These are phyloP conservation scores for Lodderomyces jiufengensis DNA, from an alignment of 1,139 yeast species.

Conservation along the genomic window DNA sequence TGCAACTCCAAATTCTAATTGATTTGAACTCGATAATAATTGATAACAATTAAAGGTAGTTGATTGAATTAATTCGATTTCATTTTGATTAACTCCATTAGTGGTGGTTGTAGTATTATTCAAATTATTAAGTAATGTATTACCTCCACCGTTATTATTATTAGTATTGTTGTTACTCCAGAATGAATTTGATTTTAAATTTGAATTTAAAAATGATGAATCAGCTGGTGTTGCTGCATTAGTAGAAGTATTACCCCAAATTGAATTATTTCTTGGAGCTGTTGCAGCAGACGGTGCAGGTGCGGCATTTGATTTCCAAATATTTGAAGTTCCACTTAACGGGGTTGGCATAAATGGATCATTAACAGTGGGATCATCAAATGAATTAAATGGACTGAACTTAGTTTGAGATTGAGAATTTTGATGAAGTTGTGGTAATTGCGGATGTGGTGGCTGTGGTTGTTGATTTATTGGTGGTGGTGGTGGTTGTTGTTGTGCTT, in stretches of 20 bases:
- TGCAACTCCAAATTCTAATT: constrained; percentile 39
- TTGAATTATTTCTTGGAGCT: constrained; percentile 21
- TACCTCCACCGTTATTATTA: constrained; percentile 2
- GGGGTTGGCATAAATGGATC: constrained; percentile 10
- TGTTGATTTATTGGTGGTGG: constrained; percentile 1
- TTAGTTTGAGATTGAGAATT: constrained; percentile 3
- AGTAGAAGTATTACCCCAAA: constrained; percentile 25
- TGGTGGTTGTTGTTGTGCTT: constrained; percentile 1
- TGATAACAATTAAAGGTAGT: constrained; percentile 36
- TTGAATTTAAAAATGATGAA: constrained; percentile 6
- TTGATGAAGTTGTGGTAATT: constrained; percentile 1
- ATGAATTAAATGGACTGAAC: constrained; percentile 14
- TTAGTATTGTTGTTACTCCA: constrained; percentile 11
- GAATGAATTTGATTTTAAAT: constrained; percentile 8
- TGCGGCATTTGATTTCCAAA: constrained; percentile 21
- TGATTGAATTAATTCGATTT: constrained; percentile 13
- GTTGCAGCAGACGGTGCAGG: constrained; percentile 5
- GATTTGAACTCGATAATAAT: constrained; percentile 27
- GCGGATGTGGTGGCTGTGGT: constrained; percentile 4
- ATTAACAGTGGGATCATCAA: constrained; percentile 10
- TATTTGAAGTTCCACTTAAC: constrained; percentile 9
- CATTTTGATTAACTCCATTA: constrained; percentile 1
- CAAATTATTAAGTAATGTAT: no score
- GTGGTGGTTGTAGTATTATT: background rate
- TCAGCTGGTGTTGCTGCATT: constrained; percentile 4